Evolutionary conservation across 176 grass and related monocot genomes (phyloP).

Genomic region (Carex cristatella): DNA sequence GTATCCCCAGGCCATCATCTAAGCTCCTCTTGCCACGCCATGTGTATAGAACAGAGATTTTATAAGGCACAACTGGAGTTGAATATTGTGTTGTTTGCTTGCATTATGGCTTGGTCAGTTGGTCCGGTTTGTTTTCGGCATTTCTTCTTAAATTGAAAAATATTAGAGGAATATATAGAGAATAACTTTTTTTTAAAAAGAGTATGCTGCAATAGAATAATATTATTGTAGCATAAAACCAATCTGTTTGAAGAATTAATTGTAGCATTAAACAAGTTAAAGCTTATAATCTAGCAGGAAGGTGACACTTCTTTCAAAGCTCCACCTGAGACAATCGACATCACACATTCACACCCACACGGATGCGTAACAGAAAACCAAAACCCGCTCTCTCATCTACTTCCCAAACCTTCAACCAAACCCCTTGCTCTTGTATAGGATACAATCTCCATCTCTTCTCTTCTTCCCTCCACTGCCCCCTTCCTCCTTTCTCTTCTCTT

Average conservation of each 20-base stretch:
- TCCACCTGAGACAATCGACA: too few relatives aligned
- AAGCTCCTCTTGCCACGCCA: conserved; percentile 12
- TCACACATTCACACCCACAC: background rate
- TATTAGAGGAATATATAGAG: too few relatives aligned
- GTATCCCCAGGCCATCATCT: background rate
- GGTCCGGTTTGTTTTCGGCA: background rate
- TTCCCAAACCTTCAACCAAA: conserved; percentile 4
- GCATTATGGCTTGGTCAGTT: background rate
- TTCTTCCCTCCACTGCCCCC: background rate
- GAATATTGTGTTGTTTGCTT: background rate
- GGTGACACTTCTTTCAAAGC: too few relatives aligned
- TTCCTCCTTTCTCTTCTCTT: conserved; percentile 4
- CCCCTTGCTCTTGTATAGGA: background rate
- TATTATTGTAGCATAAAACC: too few relatives aligned
- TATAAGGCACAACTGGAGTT: background rate
- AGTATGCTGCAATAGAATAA: too few relatives aligned
- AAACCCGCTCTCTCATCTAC: background rate
- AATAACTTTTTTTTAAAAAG: too few relatives aligned
- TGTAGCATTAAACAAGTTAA: too few relatives aligned
- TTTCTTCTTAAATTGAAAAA: background rate
- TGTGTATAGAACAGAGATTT: background rate
- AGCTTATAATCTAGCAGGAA: too few relatives aligned
- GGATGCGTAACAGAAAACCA: background rate
- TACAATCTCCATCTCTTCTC: background rate
- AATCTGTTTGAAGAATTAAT: too few relatives aligned